Percentiles rank a stretch among this genome's conserved stretches.
Evolutionary conservation across 2,329 filamentous ascomycete genomes (phyloP).

Genomic region (Botrytis fabae): DNA sequence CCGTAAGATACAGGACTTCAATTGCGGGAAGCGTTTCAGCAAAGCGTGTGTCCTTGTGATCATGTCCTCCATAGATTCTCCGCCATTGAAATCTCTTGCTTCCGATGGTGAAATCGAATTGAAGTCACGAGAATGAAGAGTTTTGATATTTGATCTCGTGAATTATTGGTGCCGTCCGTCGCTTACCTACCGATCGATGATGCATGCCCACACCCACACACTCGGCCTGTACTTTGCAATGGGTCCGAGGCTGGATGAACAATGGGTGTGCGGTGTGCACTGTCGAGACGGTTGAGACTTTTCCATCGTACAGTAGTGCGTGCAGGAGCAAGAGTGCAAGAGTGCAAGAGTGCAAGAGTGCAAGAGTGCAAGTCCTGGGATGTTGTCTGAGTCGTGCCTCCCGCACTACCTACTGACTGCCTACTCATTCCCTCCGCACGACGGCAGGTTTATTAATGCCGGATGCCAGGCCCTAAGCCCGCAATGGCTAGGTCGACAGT

Average conservation of each 20-base stretch:
- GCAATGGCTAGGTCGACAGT: background rate
- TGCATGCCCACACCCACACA: background rate
- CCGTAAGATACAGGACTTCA: slow-evolving; percentile 19
- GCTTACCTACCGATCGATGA: background rate
- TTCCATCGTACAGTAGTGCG: background rate
- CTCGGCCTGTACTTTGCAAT: slow-evolving; percentile 6
- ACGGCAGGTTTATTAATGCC: background rate
- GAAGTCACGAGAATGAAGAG: slow-evolving; percentile 12
- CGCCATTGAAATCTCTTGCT: background rate
- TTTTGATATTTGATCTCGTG: background rate
- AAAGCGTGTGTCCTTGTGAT: slow-evolving; percentile 15
- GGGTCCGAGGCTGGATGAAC: background rate
- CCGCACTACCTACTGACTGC: too few species aligned
- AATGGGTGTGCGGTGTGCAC: background rate
- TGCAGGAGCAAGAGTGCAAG: too few species aligned
- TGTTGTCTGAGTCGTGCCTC: background rate
- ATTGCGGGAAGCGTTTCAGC: background rate
- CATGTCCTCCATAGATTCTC: slow-evolving; percentile 7
- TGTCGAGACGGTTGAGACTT: background rate
- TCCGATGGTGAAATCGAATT: background rate
- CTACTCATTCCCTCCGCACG: background rate
- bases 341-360: too few species aligned
- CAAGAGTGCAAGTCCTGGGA: background rate
- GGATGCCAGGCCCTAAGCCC: background rate
- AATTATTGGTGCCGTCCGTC: background rate